Evolutionary conservation across 805 yeast genomes (phyloP).

Genomic region (Ogataea corticis): DNA sequence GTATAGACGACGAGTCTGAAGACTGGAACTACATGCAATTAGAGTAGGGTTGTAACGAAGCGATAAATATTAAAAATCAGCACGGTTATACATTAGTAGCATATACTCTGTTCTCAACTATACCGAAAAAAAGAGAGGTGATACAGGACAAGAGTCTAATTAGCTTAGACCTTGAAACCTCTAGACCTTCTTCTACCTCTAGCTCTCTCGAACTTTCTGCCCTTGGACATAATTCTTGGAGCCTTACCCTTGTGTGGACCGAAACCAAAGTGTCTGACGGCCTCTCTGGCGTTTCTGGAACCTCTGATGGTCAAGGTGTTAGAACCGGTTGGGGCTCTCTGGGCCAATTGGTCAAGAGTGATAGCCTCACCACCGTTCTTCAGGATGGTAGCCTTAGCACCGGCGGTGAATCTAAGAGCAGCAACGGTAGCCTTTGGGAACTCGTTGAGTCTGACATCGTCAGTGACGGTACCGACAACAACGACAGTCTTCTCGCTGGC

Average conservation of each 20-base stretch:
- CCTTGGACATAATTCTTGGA: constrained; percentile 95
- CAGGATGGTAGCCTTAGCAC: constrained; percentile 95
- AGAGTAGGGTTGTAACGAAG: constrained; percentile 1
- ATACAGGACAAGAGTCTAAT: constrained; percentile 6
- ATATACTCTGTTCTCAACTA: constrained; percentile 10
- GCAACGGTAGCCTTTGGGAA: constrained; percentile 98
- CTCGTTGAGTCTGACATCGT: constrained; percentile 89
- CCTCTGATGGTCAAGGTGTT: constrained; percentile 98
- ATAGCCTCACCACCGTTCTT: constrained; percentile 99
- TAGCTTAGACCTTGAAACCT: constrained; percentile 98
- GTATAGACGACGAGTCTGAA: no score
- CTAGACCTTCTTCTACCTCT: constrained; percentile 99
- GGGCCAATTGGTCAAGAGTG: constrained; percentile 98
- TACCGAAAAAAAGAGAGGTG: constrained; percentile 11
- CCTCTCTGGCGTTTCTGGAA: constrained; percentile 98
- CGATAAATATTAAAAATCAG: constrained; percentile 5
- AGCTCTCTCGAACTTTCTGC: constrained; percentile 99
- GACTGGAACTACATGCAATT: no score
- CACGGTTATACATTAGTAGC: constrained; percentile 8
- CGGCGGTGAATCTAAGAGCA: constrained; percentile 98
- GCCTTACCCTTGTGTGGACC: constrained; percentile 99
- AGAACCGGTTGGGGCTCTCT: constrained; percentile 99
- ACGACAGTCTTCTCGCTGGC: constrained; percentile 90
- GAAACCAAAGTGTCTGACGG: constrained; percentile 99
- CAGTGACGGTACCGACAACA: constrained; percentile 99